Base-by-base conservation (phyloP, 192 early-diverging fungal genomes). In the Umbelopsis sp. region DNA sequence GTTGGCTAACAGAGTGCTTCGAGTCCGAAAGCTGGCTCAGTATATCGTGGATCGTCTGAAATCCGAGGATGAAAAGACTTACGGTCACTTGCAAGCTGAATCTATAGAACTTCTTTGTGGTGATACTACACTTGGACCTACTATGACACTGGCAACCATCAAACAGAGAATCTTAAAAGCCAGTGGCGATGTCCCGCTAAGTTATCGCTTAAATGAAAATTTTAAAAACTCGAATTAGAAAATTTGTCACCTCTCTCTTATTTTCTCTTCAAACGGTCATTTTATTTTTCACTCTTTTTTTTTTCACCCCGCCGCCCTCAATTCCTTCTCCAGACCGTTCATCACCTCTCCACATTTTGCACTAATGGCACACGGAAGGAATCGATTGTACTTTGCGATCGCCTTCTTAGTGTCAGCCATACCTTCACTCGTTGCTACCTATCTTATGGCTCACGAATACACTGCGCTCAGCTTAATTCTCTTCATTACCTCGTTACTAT, bases 31-130 rank as follows among this genome's bases (percentile, higher is more conserved):
- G 76, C 82, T 99, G 32, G 68, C 92, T 6, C 79, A 85, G 20
- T 96, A 97, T 77, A 85, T 97, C 9, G 90, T 88, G 2, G 95
- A 98, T 17, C 93, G 93, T 78, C 71, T 95, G 24, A 81, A 84
- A 26, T 62, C 56, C 31, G n/a, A 68, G 31, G 71, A 77, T 65
- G 17, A 68, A 1, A 17, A 43, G 38, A 20, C n/a, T 8, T 43
- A 66, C 3, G 41, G 45, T 11, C 53, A 71, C 41, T 36, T 82
- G 21, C 80, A 86, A 56, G 85, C 88, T 6, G 86, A 88, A 65
- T 70, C 75, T 32, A 44, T 91, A 16, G 89, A 89, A 69, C 78
- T 91, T 20, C 32, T 85, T 21, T 90, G 87, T 69, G 73, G 80
- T 49, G 88, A 91, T n/a, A 85, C 86, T 47, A 75, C 84, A 4